Base-by-base conservation (phyloP, 495 filamentous ascomycete species). In the Penicillium lividum region DNA sequence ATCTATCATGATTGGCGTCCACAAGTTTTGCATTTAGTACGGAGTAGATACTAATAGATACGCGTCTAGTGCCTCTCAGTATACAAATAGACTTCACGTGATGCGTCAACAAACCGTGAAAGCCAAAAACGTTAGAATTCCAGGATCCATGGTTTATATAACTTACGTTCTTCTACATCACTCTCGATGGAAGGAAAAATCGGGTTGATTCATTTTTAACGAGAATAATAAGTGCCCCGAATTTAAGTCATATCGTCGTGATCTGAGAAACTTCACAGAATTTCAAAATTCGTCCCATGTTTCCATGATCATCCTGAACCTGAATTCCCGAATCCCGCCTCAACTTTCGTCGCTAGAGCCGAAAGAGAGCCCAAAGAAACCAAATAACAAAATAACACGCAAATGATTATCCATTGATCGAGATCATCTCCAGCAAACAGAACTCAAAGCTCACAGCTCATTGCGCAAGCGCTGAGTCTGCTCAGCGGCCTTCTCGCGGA, bases 401-500 rank as follows among this genome's bases (percentile, higher is more conserved):
- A 2, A 22, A 22, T 1, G 22, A 22, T 22, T 22, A 22, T 22
- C 22, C 22, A 2, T 22, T 22, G 2, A 22, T 22, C 22, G 22
- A 22, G 22, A 22, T 22, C 2, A 22, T 22, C 22, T 22, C 22
- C 22, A 22, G 22, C 22, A 22, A 22, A 22, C 22, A 2, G 2
- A 2, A 22, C 22, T 22, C 22, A 22, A 22, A 22, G 22, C 56
- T 69, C 63, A 74, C 60, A 79, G 62, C 57, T 79, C 76, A 18
- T 55, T 55, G 18, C 71, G 71, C 13, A 73, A 28, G 34, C 66
- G 63, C 51, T 71, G 53, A 0, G 68, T 58, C 8, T 68, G 54
- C 46, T 76, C 67, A 5, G 62, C 50, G 25, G 58, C 67, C 67
- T 76, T 77, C 43, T 72, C 61, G 53, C 70, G 70, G 27, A 63